A percentile compares a stretch with the other conserved stretches of the same genome.
These are phyloP conservation scores for Blastobotrys persicus DNA, from an alignment of 1,139 yeast genomes.

Conservation along the genomic window DNA sequence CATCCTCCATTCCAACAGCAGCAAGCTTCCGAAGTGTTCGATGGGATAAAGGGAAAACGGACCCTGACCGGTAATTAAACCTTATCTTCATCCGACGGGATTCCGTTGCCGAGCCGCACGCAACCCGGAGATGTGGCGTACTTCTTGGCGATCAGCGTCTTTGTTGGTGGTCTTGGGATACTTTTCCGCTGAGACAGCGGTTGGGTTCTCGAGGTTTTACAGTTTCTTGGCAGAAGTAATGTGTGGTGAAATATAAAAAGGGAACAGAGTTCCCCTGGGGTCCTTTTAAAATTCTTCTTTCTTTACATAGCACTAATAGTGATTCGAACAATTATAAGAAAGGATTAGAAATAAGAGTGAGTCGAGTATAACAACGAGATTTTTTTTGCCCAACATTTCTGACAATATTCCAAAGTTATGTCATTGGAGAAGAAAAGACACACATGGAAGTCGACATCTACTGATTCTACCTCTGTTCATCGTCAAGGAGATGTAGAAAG, in stretches of 20 bases:
- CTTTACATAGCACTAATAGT: background rate
- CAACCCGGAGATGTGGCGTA: background rate
- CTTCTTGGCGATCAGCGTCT: no score
- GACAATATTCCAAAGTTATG: slow-evolving; percentile 5
- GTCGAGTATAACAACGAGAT: no score
- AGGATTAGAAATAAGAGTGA: background rate
- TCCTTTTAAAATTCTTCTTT: background rate
- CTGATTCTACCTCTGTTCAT: slow-evolving; percentile 7
- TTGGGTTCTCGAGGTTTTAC: background rate
- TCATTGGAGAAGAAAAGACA: background rate
- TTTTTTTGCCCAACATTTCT: no score
- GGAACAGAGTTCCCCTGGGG: background rate
- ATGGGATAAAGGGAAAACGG: no score
- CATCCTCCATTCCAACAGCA: no score
- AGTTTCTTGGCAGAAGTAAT: background rate
- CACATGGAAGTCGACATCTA: slow-evolving; percentile 6
- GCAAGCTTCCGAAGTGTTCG: no score
- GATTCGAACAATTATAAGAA: no score
- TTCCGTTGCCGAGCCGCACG: background rate
- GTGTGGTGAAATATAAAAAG: background rate
- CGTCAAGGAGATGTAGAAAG: slow-evolving; percentile 3
- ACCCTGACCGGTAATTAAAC: background rate
- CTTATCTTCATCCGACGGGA: no score
- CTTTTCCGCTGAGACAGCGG: background rate
- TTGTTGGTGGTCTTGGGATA: background rate